Percentiles rank a stretch among this genome's conserved stretches.
These are phyloP conservation scores for Ustilago vetiveriae DNA, from an alignment of 1,284 basidiomycete species.

Conservation along the genomic window DNA sequence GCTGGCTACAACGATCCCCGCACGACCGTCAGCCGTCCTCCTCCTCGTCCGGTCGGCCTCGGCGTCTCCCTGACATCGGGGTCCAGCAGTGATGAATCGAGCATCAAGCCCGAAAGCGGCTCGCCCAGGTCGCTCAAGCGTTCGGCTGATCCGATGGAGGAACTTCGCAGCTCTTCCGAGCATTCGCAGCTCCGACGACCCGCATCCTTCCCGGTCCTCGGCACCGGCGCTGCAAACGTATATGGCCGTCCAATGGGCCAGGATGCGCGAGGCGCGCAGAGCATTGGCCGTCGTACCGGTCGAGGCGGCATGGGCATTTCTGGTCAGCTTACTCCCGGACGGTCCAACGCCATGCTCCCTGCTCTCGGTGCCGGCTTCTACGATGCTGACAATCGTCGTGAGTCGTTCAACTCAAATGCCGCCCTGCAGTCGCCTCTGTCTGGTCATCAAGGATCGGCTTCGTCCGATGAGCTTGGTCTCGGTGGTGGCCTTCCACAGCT, in stretches of 20 bases:
- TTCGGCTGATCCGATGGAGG: slow-evolving; percentile 40
- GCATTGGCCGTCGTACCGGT: slow-evolving; percentile 24
- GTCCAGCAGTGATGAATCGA: slow-evolving; percentile 32
- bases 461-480: slow-evolving; percentile 36
- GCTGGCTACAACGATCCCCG: slow-evolving; percentile 36
- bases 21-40: slow-evolving; percentile 16
- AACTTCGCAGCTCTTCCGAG: slow-evolving; percentile 27
- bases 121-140: slow-evolving; percentile 49
- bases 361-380: slow-evolving; percentile 28
- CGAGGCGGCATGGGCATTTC: slow-evolving; percentile 28
- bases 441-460: slow-evolving; percentile 26
- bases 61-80: slow-evolving; percentile 29
- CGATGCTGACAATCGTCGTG: slow-evolving; percentile 32
- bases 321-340: slow-evolving; percentile 37
- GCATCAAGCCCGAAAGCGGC: slow-evolving; percentile 14
- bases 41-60: slow-evolving; percentile 33
- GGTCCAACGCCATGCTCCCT: slow-evolving; percentile 35
- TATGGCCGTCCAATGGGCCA: slow-evolving; percentile 32
- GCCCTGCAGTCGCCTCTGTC: slow-evolving; percentile 34
- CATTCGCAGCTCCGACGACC: slow-evolving; percentile 40
- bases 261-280: slow-evolving; percentile 33
- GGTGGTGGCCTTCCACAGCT: slow-evolving; percentile 40
- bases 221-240: slow-evolving; percentile 20
- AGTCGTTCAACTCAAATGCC: slow-evolving; percentile 28
- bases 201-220: slow-evolving; percentile 46